Conservation (phyloP, 164 flowering plant genomes). For the Amborella trichopoda region DNA sequence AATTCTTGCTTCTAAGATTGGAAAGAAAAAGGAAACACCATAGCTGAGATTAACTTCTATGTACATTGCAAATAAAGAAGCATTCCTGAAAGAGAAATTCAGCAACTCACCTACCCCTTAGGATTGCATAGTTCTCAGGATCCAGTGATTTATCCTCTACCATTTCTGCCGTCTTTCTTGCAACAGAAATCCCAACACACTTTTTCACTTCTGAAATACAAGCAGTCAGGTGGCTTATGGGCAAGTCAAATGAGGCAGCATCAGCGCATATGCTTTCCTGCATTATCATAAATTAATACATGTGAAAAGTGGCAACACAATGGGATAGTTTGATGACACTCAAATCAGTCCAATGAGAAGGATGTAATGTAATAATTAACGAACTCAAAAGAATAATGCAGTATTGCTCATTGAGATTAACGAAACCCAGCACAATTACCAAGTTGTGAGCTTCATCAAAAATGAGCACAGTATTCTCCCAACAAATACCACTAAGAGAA, state of each 20-base stretch:
- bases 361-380: too few species aligned
- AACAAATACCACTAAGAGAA: conserved; percentile 40
- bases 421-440: conserved; percentile 21
- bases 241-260: conserved; percentile 93
- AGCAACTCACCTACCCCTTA: conserved; percentile 41
- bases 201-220: conserved; percentile 85
- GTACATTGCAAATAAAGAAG: conserved; percentile 1
- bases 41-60: too few species aligned
- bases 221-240: conserved; percentile 54
- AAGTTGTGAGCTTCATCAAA: conserved; percentile 99
- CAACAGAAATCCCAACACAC: conserved; percentile 50
- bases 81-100: not conserved
- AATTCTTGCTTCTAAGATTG: too few species aligned
- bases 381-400: too few species aligned
- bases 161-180: conserved; percentile 37
- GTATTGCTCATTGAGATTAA: too few species aligned
- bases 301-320: too few species aligned
- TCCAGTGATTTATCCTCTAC: conserved; percentile 51
- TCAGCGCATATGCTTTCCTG: conserved; percentile 97
- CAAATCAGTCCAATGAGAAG: too few species aligned
- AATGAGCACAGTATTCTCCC: conserved; percentile 67
- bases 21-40: not conserved
- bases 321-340: too few species aligned
- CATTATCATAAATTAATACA: conserved; percentile 14
- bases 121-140: conserved; percentile 81